These are phyloP conservation scores for Penicillium sp. DNA, from an alignment of 2,329 filamentous ascomycete genomes.

Conservation along the genomic window DNA sequence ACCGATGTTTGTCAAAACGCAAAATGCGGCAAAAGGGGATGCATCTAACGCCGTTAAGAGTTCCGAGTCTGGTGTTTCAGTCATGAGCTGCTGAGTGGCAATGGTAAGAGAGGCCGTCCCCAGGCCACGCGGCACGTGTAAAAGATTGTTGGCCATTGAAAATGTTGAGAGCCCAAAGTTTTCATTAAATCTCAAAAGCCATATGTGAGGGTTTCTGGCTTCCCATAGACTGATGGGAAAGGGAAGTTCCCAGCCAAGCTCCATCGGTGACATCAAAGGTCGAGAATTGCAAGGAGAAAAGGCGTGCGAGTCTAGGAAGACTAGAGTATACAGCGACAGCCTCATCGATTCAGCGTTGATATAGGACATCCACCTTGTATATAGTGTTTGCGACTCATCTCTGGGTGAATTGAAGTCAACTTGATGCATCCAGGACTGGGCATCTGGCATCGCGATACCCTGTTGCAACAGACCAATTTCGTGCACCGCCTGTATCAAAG, in stretches of 20 bases:
- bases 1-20: slow-evolving; percentile 31
- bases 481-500: slow-evolving; percentile 19
- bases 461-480: slow-evolving; percentile 30
- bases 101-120: slow-evolving; percentile 29
- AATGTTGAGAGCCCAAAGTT: slow-evolving; percentile 6
- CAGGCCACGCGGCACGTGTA: slow-evolving; percentile 16
- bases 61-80: slow-evolving; percentile 25
- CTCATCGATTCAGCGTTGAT: slow-evolving; percentile 35
- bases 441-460: slow-evolving; percentile 22
- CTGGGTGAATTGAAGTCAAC: not conserved
- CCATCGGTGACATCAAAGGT: slow-evolving; percentile 31
- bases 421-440: slow-evolving; percentile 12
- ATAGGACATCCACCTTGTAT: slow-evolving; percentile 28
- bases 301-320: slow-evolving; percentile 31
- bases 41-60: slow-evolving; percentile 25
- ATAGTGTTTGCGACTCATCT: slow-evolving; percentile 18
- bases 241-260: slow-evolving; percentile 39
- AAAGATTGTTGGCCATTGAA: slow-evolving; percentile 8
- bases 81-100: slow-evolving; percentile 36
- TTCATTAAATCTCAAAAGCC: slow-evolving; percentile 25
- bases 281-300: slow-evolving; percentile 33
- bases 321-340: slow-evolving; percentile 30
- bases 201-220: slow-evolving; percentile 27
- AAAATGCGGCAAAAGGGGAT: slow-evolving; percentile 31
- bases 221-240: slow-evolving; percentile 32